Conservation (phyloP, 2,329 filamentous ascomycete species). For the Cordyceps pruinosa region DNA sequence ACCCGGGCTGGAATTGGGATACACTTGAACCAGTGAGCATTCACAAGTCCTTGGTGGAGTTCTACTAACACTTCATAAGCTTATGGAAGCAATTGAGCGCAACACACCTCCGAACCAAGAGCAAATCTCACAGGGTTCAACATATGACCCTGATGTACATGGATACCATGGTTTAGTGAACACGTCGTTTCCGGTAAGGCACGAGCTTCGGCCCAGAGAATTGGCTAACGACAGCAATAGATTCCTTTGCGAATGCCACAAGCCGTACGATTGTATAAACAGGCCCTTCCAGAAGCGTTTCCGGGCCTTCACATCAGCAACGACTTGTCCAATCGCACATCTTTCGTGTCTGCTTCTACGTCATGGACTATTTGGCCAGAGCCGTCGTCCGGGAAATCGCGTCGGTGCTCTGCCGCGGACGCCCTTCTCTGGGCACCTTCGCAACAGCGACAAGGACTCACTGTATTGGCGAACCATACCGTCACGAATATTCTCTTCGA, state of each 20-base stretch:
- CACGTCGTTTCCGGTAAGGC: slow-evolving; percentile 19
- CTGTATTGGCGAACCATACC: slow-evolving; percentile 18
- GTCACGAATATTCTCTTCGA: slow-evolving; percentile 30
- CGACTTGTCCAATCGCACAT: slow-evolving; percentile 19
- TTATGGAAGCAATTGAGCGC: slow-evolving; percentile 17
- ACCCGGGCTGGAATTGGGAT: slow-evolving; percentile 27
- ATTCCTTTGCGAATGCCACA: slow-evolving; percentile 19
- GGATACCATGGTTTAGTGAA: slow-evolving; percentile 17
- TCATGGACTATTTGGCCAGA: slow-evolving; percentile 22
- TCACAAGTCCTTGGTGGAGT: slow-evolving; percentile 11
- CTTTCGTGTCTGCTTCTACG: slow-evolving; percentile 19
- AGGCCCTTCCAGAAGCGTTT: slow-evolving; percentile 16
- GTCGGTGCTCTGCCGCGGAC: slow-evolving; percentile 20
- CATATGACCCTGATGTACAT: slow-evolving; percentile 26
- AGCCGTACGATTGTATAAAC: slow-evolving; percentile 18
- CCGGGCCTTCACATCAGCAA: slow-evolving; percentile 17
- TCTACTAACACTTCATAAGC: slow-evolving; percentile 13
- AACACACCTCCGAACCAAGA: slow-evolving; percentile 16
- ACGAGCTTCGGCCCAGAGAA: neutral
- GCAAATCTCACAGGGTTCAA: slow-evolving; percentile 17
- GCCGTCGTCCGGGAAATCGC: slow-evolving; percentile 9
- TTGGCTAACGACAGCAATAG: neutral
- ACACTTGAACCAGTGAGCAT: slow-evolving; percentile 23
- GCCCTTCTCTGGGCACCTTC: slow-evolving; percentile 27
- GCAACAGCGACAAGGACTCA: slow-evolving; percentile 25